Evolutionary conservation across 176 grass and related monocot species (phyloP), one percentile per base, ranked within the genome.

Genomic region (Triticum timopheevii): DNA sequence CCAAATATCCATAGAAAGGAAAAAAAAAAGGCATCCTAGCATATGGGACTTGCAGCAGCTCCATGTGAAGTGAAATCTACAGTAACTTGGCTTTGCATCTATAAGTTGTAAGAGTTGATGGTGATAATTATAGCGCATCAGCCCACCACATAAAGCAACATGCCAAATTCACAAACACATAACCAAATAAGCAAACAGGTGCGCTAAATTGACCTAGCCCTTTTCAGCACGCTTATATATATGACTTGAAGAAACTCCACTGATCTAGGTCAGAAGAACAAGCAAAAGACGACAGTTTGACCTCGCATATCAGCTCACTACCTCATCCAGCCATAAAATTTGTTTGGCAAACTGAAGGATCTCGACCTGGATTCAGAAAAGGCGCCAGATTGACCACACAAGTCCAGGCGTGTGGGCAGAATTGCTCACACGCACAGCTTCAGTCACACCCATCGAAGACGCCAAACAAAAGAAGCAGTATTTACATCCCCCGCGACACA

Each of bases 111-210:
- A 89, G 35, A 36, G 30, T 80, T 80, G 12, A 31, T 25, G 16
- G 30, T 19, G 30, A 49, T 77, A 56, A 58, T 52, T 38, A 74
- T 23, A 33, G 25, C 9, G 24, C 33, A 61, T 61, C 33, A 67
- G 13, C 6, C 2, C 61, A n/a, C 22, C 10, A 80, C 56, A 3
- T 80, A 80, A 64, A 27, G 42, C 4, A 16, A 71, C 13, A 71
- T 44, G 80, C 39, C 8, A 63, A 61, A 76, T 69, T 82, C 23
- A 78, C 40, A 78, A 74, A 80, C 36, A 77, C 25, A 52, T 50
- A 82, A 36, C 69, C 28, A 50, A 44, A 82, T 0, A 68, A 8
- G 4, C 3, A 50, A 83, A 62, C 38, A 47, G 24, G 17, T 33
- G 49, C n/a, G 9, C 42, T 20, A 71, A 69, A 69, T 67, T 61